A percentile compares a stretch with the other conserved stretches of the same genome.
These are phyloP conservation scores for Metschnikowia proteae DNA, from an alignment of 805 yeast species.

Conservation along the genomic window DNA sequence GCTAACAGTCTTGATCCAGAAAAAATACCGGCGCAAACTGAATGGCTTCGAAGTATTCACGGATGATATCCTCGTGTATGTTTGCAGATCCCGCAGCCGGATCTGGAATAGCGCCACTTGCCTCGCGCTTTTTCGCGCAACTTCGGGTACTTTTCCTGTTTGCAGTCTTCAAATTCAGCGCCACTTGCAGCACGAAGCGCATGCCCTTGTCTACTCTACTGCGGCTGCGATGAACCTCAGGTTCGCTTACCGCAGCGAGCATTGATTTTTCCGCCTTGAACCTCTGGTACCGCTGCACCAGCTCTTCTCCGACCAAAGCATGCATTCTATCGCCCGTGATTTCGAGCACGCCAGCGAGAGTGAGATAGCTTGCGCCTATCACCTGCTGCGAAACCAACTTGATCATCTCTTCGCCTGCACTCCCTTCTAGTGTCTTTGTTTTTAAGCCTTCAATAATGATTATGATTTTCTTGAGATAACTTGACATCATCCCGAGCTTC, in stretches of 20 bases:
- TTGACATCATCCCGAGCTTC: neutral
- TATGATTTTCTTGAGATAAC: neutral
- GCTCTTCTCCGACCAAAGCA: conserved; percentile 1
- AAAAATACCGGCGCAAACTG: conserved; percentile 5
- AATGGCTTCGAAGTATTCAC: conserved; percentile 7
- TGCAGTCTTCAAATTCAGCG: neutral
- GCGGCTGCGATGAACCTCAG: neutral
- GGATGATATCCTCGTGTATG: conserved; percentile 11
- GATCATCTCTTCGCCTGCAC: neutral
- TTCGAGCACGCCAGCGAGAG: neutral
- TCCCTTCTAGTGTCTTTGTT: neutral
- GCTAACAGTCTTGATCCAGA: neutral
- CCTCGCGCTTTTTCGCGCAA: neutral
- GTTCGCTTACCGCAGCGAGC: neutral
- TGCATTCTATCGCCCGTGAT: neutral
- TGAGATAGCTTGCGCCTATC: neutral
- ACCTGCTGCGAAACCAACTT: conserved; percentile 2
- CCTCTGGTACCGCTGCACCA: neutral
- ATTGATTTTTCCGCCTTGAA: neutral
- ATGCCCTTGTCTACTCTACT: neutral
- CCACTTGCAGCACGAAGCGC: conserved; percentile 2
- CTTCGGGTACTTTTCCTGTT: neutral
- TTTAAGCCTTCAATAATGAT: neutral
- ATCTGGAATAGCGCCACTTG: neutral
- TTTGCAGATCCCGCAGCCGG: neutral